Base-by-base conservation (phyloP, 768 basidiomycete species). In the Erythrobasidium yunnanense region DNA sequence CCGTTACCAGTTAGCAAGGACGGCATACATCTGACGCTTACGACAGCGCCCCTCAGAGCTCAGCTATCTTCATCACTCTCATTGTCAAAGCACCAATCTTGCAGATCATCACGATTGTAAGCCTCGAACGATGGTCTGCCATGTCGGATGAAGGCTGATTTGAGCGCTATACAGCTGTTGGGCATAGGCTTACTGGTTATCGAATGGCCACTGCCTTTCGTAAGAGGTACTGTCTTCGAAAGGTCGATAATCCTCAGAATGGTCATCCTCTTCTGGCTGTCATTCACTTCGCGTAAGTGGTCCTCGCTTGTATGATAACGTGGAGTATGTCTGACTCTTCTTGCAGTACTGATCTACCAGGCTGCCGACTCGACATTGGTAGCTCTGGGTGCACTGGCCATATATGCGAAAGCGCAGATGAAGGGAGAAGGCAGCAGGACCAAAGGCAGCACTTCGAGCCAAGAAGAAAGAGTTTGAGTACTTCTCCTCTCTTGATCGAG, bases 61-160 rank as follows among this genome's bases (percentile, higher is more conserved):
- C 80, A 20, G 79, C 81, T 0, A 70, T 87, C 58, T 88, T 93
- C 76, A 78, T 87, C 62, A 77, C 78, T 7, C 74, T 90, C 71
- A 89, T 89, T 68, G 86, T 93, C 77, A 85, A 85, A 70, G 72
- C 78, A 4, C 91, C 90, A 4, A 68, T 91, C 62, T 76, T 95
- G 38, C 91, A 86, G 69, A 82, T 85, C 33, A 23, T 86, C 29
- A 78, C 83, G 45, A 82, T 92, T 74, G 47, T 70, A 29, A 23
- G 66, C 32, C 27, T 0, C 2, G 35, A 20, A 5, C 30, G 56
- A 42, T 18, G 25, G 7, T 18, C n/a, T 18, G 23, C 2, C 5
- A 6, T 23, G 33, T 20, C 13, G 6, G 2, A 18, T 2, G 23
- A 45, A 25, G 34, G 47, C 47, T 30, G 42, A 25, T 29, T 18